These are phyloP conservation scores for Fomitopsis pulvina DNA, from an alignment of 768 basidiomycete genomes.

Conservation along the genomic window DNA sequence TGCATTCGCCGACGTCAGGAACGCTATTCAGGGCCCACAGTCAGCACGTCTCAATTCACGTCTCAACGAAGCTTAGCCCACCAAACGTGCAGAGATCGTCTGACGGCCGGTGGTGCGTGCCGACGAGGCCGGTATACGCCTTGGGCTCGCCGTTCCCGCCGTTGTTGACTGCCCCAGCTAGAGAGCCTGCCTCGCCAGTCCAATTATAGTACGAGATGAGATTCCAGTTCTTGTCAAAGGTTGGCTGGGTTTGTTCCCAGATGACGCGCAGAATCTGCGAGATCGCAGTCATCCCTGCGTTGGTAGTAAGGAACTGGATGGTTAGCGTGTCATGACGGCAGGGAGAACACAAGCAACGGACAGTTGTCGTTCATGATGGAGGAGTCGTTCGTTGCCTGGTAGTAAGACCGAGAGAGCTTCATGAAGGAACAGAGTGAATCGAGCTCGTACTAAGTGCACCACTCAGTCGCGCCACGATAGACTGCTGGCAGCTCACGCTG, in stretches of 20 bases:
- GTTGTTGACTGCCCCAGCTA: slow-evolving; percentile 60
- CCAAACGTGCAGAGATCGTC: slow-evolving; percentile 69
- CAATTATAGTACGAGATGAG: slow-evolving; percentile 77
- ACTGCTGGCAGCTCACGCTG: neutral
- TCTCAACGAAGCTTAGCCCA: slow-evolving; percentile 19
- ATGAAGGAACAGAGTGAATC: slow-evolving; percentile 77
- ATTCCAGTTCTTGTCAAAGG: slow-evolving; percentile 66
- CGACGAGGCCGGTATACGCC: slow-evolving; percentile 66
- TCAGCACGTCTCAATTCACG: neutral
- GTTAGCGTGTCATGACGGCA: no score
- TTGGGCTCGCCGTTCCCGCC: slow-evolving; percentile 72
- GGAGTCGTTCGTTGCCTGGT: slow-evolving; percentile 59
- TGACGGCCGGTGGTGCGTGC: slow-evolving; percentile 71
- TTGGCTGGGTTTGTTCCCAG: slow-evolving; percentile 66
- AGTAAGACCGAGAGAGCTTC: slow-evolving; percentile 71
- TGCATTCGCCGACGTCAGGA: slow-evolving; percentile 73
- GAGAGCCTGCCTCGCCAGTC: slow-evolving; percentile 63
- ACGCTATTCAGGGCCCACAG: slow-evolving; percentile 37
- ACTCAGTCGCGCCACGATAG: neutral
- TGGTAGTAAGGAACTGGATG: neutral
- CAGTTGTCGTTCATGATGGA: slow-evolving; percentile 72
- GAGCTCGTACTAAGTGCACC: slow-evolving; percentile 53
- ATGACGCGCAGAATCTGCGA: slow-evolving; percentile 72
- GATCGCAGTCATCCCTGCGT: slow-evolving; percentile 58
- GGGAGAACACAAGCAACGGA: slow-evolving; percentile 22